Percentiles rank a stretch among this genome's conserved stretches.
Evolutionary conservation across 805 yeast species (phyloP).

Genomic region (Myxozyma nipponensis): DNA sequence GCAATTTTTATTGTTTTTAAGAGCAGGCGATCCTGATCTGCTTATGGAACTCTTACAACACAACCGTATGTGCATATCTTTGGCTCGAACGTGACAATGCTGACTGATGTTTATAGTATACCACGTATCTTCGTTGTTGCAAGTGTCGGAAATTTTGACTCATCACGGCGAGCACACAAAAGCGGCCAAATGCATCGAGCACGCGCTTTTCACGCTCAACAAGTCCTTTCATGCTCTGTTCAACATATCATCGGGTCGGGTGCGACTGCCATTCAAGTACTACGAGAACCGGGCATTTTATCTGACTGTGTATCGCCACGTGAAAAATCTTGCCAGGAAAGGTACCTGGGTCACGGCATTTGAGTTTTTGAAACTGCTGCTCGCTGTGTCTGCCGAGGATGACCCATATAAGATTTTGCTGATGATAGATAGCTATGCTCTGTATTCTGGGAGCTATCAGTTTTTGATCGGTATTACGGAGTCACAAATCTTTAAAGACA

Average conservation of each 20-base stretch:
- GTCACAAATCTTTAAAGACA: conserved; percentile 54
- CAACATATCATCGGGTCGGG: conserved; percentile 51
- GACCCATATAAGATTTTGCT: conserved; percentile 84
- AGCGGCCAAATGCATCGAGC: conserved; percentile 69
- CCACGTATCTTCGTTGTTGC: conserved; percentile 72
- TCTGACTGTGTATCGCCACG: conserved; percentile 66
- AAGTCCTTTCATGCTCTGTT: conserved; percentile 62
- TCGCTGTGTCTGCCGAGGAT: conserved; percentile 61
- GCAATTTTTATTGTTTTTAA: conserved; percentile 60
- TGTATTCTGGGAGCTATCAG: conserved; percentile 59
- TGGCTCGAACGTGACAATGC: neutral
- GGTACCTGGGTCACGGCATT: conserved; percentile 77
- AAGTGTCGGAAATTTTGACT: conserved; percentile 66
- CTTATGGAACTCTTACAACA: conserved; percentile 53
- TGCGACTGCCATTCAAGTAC: conserved; percentile 69
- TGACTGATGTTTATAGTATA: conserved; percentile 52
- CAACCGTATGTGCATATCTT: conserved; percentile 30
- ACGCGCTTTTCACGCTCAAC: conserved; percentile 75
- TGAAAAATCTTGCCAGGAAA: conserved; percentile 65
- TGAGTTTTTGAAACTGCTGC: conserved; percentile 64
- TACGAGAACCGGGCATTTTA: conserved; percentile 76
- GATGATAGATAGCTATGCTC: conserved; percentile 74
- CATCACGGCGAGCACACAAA: conserved; percentile 72
- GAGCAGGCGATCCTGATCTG: conserved; percentile 71
- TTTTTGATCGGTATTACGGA: conserved; percentile 58